These are phyloP conservation scores for Entophlyctis helioformis DNA, from an alignment of 192 early-diverging fungal species.

Conservation along the genomic window DNA sequence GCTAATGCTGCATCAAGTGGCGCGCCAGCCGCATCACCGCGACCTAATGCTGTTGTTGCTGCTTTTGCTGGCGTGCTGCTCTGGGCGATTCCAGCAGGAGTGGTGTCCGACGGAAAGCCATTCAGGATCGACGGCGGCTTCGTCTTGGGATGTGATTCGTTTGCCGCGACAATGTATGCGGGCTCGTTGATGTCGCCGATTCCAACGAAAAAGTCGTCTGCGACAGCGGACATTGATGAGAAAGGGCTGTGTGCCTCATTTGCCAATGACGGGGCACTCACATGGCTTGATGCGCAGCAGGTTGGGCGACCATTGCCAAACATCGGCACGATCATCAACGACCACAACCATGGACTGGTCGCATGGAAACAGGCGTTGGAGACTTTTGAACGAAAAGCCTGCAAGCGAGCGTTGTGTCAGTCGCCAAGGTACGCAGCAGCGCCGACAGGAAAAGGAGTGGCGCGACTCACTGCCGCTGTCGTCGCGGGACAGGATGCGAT, in stretches of 20 bases:
- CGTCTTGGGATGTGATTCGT: background rate
- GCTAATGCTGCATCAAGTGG: background rate
- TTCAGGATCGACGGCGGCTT: background rate
- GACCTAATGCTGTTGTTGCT: background rate
- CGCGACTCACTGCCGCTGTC: conserved; percentile 68
- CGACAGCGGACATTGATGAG: background rate
- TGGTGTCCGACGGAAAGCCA: background rate
- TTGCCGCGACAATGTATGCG: background rate
- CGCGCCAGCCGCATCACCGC: background rate
- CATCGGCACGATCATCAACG: conserved; percentile 90
- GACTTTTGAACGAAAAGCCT: conserved; percentile 66
- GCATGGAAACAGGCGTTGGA: conserved; percentile 81
- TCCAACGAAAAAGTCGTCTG: conserved; percentile 87
- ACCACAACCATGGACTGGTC: conserved; percentile 94
- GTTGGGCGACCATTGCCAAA: conserved; percentile 87
- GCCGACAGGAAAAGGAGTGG: background rate
- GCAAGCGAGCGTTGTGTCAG: too few species aligned
- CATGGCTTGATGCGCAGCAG: conserved; percentile 81
- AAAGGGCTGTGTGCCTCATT: too few species aligned
- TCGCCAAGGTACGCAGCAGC: background rate
- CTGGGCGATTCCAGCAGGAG: background rate
- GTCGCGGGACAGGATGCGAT: conserved; percentile 84
- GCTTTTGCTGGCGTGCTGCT: background rate
- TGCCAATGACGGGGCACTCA: conserved; percentile 19
- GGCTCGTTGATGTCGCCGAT: conserved; percentile 89